Percentiles rank a stretch among this genome's conserved stretches.
Conservation (phyloP, 306 rosid species). For the Vigna hirtella region DNA sequence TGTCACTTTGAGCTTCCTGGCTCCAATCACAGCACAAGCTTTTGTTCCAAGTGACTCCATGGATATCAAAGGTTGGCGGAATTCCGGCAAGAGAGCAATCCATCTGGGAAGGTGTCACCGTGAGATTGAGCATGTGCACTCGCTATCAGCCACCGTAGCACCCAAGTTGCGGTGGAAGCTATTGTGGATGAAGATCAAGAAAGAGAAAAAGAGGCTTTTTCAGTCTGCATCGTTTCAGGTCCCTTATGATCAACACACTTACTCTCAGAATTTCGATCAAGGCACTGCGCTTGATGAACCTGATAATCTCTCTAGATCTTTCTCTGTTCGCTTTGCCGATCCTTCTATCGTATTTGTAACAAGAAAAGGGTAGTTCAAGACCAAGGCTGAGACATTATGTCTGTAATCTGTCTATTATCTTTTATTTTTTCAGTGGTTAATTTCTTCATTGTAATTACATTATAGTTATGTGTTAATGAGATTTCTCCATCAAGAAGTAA, state of each 20-base stretch:
- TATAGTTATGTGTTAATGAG: neutral
- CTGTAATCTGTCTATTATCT: neutral
- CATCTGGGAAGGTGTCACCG: conserved; percentile 39
- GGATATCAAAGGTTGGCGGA: conserved; percentile 52
- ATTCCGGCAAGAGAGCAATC: conserved; percentile 49
- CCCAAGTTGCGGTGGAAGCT: conserved; percentile 45
- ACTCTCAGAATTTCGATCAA: conserved; percentile 70
- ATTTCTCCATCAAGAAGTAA: conserved; percentile 10
- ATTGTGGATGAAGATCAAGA: conserved; percentile 51
- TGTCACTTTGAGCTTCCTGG: conserved; percentile 7
- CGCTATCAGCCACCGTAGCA: neutral
- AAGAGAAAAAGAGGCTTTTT: conserved; percentile 52
- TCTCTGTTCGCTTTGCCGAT: conserved; percentile 54
- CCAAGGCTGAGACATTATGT: too few species aligned
- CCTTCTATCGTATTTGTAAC: conserved; percentile 52
- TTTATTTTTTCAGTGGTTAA: neutral
- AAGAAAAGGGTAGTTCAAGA: conserved; percentile 39
- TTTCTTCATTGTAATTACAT: neutral
- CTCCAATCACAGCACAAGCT: neutral
- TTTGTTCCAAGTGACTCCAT: conserved; percentile 10
- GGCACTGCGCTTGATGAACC: conserved; percentile 54
- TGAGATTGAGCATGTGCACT: conserved; percentile 19
- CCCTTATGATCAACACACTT: conserved; percentile 60
- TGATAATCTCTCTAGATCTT: conserved; percentile 57
- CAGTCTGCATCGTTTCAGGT: conserved; percentile 33